These are phyloP conservation scores for Lactarius trivialis DNA, from an alignment of 768 basidiomycete genomes.

Conservation along the genomic window DNA sequence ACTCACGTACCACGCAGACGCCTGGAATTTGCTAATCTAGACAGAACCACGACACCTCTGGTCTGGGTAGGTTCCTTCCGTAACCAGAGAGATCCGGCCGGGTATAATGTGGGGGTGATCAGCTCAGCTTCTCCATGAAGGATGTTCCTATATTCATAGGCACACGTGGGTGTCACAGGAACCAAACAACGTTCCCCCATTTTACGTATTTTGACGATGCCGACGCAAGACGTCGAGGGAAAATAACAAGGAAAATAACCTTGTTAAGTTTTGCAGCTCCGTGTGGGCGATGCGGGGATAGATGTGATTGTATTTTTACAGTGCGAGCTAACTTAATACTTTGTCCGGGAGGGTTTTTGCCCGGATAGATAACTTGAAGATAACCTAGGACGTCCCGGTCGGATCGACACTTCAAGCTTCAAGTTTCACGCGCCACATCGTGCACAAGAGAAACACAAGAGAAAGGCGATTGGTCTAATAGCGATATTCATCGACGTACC, in stretches of 20 bases:
- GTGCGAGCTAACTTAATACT: no score
- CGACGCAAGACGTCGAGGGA: background rate
- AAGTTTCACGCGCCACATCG: no score
- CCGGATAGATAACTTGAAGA: no score
- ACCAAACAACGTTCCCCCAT: background rate
- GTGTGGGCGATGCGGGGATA: no score
- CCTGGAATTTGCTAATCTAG: background rate
- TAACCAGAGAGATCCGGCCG: slow-evolving; percentile 8
- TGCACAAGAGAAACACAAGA: no score
- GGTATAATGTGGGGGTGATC: background rate
- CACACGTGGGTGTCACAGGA: background rate
- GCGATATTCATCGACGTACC: background rate
- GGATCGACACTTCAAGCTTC: no score
- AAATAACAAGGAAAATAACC: no score
- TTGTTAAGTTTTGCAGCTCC: no score
- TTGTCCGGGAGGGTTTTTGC: no score
- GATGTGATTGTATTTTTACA: no score
- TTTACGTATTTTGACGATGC: background rate
- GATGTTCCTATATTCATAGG: background rate
- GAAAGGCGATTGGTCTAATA: no score
- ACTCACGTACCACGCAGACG: background rate
- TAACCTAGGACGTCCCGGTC: no score
- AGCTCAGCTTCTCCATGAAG: background rate
- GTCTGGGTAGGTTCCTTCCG: slow-evolving; percentile 3
- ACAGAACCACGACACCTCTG: background rate